phyloP scores from a whole-genome alignment of 441 rosid species.

The Breynia disticha region DNA sequence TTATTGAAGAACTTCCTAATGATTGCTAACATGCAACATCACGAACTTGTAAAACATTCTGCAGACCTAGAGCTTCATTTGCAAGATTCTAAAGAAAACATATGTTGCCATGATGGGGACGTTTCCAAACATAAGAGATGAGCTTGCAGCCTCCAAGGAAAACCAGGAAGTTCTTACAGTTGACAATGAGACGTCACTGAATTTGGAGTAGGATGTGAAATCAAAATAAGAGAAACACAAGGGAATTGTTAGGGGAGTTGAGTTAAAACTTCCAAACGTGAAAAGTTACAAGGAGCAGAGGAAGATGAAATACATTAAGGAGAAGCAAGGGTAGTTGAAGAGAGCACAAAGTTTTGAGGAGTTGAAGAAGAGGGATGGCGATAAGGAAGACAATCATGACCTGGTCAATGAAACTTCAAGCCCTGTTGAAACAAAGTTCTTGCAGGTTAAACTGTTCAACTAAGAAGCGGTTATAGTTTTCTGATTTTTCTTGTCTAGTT shows the following conservation, averaged over 20 bases:
- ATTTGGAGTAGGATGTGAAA: slow-evolving; percentile 39
- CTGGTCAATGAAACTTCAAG: slow-evolving; percentile 10
- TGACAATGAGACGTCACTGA: slow-evolving; percentile 40
- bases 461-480: background rate
- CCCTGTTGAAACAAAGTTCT: slow-evolving; percentile 5
- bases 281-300: slow-evolving; percentile 35
- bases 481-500: background rate
- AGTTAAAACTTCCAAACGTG: slow-evolving; percentile 43
- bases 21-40: slow-evolving; percentile 19
- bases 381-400: slow-evolving; percentile 10
- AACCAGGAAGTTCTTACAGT: slow-evolving; percentile 41
- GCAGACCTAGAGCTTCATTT: slow-evolving; percentile 38
- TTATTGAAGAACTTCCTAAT: slow-evolving; percentile 18
- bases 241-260: slow-evolving; percentile 32
- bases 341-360: slow-evolving; percentile 30
- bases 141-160: slow-evolving; percentile 36
- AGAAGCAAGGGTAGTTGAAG: slow-evolving; percentile 30
- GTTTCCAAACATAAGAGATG: slow-evolving; percentile 27
- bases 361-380: slow-evolving; percentile 21
- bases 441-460: background rate
- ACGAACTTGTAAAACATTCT: slow-evolving; percentile 25
- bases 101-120: slow-evolving; percentile 30
- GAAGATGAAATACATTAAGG: slow-evolving; percentile 35
- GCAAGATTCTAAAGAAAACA: slow-evolving; percentile 29
- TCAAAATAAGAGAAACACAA: slow-evolving; percentile 44